Conservation (phyloP, 148 eudicot genomes). For the Diospyros lotus region DNA sequence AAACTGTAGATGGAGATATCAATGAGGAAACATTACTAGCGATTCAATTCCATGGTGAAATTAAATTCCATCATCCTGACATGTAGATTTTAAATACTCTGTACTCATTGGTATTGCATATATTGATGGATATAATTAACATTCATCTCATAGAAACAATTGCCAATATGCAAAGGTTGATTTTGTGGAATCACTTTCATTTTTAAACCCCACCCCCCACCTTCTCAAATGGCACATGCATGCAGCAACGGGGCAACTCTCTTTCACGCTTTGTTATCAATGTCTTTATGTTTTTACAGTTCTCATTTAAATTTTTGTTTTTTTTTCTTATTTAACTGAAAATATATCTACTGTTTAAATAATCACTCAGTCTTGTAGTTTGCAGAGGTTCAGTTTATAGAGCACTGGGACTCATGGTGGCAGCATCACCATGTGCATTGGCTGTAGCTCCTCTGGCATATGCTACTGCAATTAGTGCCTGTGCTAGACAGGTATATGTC, state of each 20-base stretch:
- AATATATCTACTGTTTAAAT: conserved; percentile 8
- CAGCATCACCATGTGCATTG: conserved; percentile 98
- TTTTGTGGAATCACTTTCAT: neutral
- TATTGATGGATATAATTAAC: neutral
- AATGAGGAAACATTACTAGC: neutral
- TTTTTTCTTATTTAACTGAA: neutral
- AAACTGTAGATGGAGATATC: neutral
- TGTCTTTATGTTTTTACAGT: neutral
- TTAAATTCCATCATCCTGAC: neutral
- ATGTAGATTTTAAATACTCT: neutral
- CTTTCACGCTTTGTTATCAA: neutral
- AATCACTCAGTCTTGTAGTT: conserved; percentile 38
- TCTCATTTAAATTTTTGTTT: neutral
- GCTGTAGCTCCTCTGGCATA: conserved; percentile 95
- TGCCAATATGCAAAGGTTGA: neutral
- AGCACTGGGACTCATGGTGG: conserved; percentile 98
- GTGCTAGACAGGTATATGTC: conserved; percentile 76
- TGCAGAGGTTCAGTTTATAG: conserved; percentile 96
- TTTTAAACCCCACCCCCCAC: neutral
- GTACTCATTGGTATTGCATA: neutral
- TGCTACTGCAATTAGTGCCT: conserved; percentile 95
- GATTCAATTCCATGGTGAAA: neutral
- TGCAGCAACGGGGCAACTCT: neutral
- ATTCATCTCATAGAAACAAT: neutral
- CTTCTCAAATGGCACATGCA: too few species aligned